phyloP scores from a whole-genome alignment of 2,329 filamentous ascomycete species.

The Talaromyces piceae region DNA sequence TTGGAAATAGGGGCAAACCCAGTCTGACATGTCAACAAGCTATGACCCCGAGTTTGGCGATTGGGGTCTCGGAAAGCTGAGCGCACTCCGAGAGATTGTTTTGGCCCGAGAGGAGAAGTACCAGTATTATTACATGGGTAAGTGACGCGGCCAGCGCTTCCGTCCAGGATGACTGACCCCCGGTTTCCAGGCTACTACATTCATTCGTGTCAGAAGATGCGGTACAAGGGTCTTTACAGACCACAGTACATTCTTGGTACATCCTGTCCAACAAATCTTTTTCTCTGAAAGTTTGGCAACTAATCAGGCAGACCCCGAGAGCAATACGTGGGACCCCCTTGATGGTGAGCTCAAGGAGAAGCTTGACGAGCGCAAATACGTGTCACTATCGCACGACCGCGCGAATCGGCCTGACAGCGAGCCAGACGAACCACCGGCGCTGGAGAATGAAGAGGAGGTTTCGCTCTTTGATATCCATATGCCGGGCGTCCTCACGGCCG shows the following conservation, averaged over 20 bases:
- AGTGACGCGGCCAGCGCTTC: slow-evolving; percentile 2
- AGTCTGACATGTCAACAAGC: slow-evolving; percentile 21
- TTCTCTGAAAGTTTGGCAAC: neutral
- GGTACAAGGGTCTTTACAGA: slow-evolving; percentile 42
- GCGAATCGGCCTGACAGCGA: slow-evolving; percentile 11
- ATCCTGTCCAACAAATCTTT: slow-evolving; percentile 8
- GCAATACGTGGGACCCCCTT: slow-evolving; percentile 37
- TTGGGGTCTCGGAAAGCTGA: slow-evolving; percentile 57
- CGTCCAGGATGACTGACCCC: neutral
- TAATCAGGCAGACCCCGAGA: slow-evolving; percentile 36
- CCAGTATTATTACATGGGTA: slow-evolving; percentile 59
- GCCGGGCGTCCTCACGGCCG: slow-evolving; percentile 39
- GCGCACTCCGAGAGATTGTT: slow-evolving; percentile 53
- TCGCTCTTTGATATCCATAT: slow-evolving; percentile 41
- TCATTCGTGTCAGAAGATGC: slow-evolving; percentile 48
- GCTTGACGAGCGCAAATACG: slow-evolving; percentile 37
- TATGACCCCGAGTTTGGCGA: slow-evolving; percentile 55
- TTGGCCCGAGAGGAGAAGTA: slow-evolving; percentile 50
- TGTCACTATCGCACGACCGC: slow-evolving; percentile 37
- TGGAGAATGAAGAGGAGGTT: slow-evolving; percentile 32
- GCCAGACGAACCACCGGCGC: neutral
- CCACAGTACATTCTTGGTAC: slow-evolving; percentile 44
- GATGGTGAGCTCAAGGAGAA: slow-evolving; percentile 35
- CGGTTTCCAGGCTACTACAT: slow-evolving; percentile 54
- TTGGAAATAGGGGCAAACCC: neutral